phyloP scores from a whole-genome alignment of 352 stramenopile species.

The Globisporangium okanoganense region DNA sequence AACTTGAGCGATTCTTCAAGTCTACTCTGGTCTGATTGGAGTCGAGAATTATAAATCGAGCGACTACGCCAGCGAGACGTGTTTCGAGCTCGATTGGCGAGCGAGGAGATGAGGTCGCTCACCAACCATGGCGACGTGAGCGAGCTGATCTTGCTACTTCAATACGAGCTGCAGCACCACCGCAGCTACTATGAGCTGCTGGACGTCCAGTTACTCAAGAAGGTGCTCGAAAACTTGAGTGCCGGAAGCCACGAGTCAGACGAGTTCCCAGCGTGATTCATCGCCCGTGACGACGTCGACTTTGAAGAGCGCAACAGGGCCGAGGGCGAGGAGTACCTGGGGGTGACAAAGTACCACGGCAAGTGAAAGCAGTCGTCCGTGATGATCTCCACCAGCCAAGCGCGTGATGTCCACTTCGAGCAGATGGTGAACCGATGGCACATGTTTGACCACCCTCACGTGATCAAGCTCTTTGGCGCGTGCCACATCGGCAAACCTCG shows the following conservation, averaged over 20 bases:
- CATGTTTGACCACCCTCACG: slow-evolving; percentile 27
- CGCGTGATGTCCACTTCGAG: neutral
- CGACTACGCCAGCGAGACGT: neutral
- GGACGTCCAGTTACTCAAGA: neutral
- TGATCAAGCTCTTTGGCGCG: slow-evolving; percentile 30
- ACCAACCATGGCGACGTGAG: neutral
- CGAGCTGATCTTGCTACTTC: neutral
- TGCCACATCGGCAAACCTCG: slow-evolving; percentile 29
- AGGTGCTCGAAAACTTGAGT: neutral
- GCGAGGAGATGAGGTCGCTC: neutral
- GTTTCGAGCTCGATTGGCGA: neutral
- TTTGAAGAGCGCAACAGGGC: neutral
- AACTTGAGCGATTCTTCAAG: neutral
- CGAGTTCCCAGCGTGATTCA: neutral
- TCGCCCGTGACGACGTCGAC: neutral
- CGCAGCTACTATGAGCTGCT: neutral
- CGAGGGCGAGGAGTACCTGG: neutral
- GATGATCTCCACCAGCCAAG: neutral
- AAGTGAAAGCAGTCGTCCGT: neutral
- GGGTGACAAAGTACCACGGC: neutral
- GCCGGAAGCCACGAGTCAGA: neutral
- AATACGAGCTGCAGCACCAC: neutral
- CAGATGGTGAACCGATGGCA: slow-evolving; percentile 17
- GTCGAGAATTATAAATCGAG: neutral
- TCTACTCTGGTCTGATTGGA: neutral